These are phyloP conservation scores for Melaleuca alternifolia DNA, from an alignment of 345 rosid species.

Conservation along the genomic window DNA sequence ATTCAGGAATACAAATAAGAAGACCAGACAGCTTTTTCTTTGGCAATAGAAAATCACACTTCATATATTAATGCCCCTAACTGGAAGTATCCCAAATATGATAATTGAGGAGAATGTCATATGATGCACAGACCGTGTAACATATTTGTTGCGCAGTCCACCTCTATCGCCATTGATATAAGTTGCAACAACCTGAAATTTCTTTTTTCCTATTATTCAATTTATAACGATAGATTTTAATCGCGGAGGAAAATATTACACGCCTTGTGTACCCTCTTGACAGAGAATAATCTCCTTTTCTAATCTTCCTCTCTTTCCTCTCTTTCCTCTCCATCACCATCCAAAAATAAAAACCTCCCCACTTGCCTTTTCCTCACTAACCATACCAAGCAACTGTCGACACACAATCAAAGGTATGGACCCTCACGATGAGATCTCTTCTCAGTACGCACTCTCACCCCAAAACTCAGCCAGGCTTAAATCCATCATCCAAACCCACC, in stretches of 20 bases:
- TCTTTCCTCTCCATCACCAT: not conserved
- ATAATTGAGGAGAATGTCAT: not conserved
- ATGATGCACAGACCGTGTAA: not conserved
- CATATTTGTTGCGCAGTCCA: not conserved
- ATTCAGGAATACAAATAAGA: too few species aligned
- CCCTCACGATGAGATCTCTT: not conserved
- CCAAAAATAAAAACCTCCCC: not conserved
- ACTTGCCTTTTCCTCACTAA: not conserved
- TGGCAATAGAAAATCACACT: not conserved
- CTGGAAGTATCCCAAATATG: not conserved
- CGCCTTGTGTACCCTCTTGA: not conserved
- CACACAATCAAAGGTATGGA: not conserved
- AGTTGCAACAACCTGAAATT: not conserved
- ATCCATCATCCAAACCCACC: constrained; percentile 43
- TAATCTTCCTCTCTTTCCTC: not conserved
- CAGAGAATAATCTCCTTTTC: not conserved
- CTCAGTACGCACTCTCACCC: not conserved
- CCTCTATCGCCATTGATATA: not conserved
- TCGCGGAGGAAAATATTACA: not conserved
- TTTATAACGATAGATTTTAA: not conserved
- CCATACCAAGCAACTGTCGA: not conserved
- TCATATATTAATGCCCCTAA: not conserved
- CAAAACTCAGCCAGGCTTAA: constrained; percentile 11
- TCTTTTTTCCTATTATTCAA: not conserved
- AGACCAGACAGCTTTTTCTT: not conserved